Base-by-base conservation (phyloP, 495 filamentous ascomycete species). In the Aspergillus homomorphus region DNA sequence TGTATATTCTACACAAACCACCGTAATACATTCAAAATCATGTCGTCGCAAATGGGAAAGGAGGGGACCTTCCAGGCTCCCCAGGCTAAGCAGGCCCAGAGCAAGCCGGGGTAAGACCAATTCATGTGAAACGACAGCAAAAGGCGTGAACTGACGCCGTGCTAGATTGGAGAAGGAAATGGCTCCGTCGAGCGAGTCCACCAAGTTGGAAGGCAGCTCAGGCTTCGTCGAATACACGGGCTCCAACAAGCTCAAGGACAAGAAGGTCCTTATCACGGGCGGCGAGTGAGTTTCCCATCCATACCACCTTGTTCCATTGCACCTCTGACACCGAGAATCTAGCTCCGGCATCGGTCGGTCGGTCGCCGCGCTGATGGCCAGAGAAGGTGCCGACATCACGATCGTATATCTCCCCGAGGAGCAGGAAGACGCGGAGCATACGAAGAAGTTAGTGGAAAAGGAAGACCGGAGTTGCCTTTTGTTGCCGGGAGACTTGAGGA, bases 351-450 rank as follows among this genome's bases (percentile, higher is more conserved):
- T 83, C 28, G 82, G 80, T 30, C 77, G 81, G 5, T 69, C 80
- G 0, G 73, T 85, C 10, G 84, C 82, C 1, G 75, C 80, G 9
- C 70, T 86, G 6, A 82, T 80, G 69, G 82, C 82, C 0, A 71
- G 77, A 38, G 83, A 86, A 60, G 82, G 81, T 3, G 75, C 78
- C 48, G 80, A 85, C 62, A 68, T 82, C 49, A 79, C 72, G 2
- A 83, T 86, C 52, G 74, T 77, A 8, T 82, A 84, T 54, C 73
- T 83, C 1, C 81, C 81, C 16, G 74, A 78, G 24, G 80, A 84
- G 64, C 67, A 83, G 56, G 63, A 66, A 9, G 81, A 85, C 56
- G 82, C 84, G 0, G 69, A 84, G 49, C 66, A 81, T 5, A 84
- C 80, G 10, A 80, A 82, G 64, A 69, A 80, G 45, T 28, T 78